Evolutionary conservation across 208 protist species (phyloP).

Genomic region (Acanthamoeba culbertsoni): DNA sequence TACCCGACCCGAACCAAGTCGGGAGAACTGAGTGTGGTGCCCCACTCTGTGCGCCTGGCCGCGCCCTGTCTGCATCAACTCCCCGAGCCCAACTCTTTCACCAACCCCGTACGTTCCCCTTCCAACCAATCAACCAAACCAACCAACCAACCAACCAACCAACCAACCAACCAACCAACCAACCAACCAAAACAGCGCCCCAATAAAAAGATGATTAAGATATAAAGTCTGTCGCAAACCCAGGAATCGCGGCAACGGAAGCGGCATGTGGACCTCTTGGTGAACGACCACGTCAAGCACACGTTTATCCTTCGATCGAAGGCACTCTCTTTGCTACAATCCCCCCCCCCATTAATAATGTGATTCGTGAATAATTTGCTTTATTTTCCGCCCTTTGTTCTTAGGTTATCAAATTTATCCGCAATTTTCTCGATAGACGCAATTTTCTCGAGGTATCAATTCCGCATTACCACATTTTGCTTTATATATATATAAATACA

Average conservation of each 20-base stretch:
- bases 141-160: too few relatives aligned
- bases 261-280: conserved; percentile 98
- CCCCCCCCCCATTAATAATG: background rate
- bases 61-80: conserved; percentile 98
- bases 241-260: conserved; percentile 93
- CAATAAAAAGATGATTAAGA: too few relatives aligned
- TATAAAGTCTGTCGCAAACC: too few relatives aligned
- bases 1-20: conserved; percentile 69
- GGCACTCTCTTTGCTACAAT: conserved; percentile 55
- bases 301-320: conserved; percentile 89
- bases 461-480: background rate
- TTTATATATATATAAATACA: background rate
- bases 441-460: conserved; percentile 89
- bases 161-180: too few relatives aligned
- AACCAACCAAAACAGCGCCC: too few relatives aligned
- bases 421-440: conserved; percentile 93
- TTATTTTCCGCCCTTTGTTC: background rate
- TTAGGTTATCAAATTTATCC: conserved; percentile 94
- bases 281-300: conserved; percentile 92
- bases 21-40: conserved; percentile 89
- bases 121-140: too few relatives aligned
- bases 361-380: too few relatives aligned
- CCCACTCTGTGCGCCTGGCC: conserved; percentile 79
- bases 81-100: conserved; percentile 89
- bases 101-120: conserved; percentile 85